Conservation (phyloP, 2,329 filamentous ascomycete genomes). For the Teratosphaeria viscida region DNA sequence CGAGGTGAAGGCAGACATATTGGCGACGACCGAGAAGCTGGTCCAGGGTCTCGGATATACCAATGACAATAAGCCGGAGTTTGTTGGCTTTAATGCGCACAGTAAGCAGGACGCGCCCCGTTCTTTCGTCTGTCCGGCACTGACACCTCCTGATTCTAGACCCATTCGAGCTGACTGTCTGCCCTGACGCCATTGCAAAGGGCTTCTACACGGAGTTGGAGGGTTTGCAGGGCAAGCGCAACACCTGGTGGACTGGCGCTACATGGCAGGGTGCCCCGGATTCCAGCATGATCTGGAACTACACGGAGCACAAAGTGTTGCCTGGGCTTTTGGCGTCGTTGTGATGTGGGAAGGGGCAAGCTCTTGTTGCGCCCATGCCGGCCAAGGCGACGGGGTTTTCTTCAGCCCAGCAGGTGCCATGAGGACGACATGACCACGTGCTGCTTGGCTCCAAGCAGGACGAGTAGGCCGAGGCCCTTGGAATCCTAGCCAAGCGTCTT, state of each 20-base stretch:
- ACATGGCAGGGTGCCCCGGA: conserved; percentile 21
- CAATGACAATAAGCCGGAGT: background rate
- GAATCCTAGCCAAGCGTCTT: background rate
- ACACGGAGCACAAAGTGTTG: conserved; percentile 9
- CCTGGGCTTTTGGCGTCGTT: background rate
- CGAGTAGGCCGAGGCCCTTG: background rate
- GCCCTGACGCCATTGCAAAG: conserved; percentile 10
- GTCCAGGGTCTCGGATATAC: background rate
- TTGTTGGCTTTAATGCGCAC: conserved; percentile 1
- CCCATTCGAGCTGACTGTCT: conserved; percentile 15
- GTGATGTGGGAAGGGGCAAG: background rate
- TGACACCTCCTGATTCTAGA: background rate
- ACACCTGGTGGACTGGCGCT: conserved; percentile 19
- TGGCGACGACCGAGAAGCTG: conserved; percentile 1
- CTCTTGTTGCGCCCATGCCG: background rate
- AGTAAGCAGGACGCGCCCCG: background rate
- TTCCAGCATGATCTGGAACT: conserved; percentile 20
- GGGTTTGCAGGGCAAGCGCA: conserved; percentile 13
- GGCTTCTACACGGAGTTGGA: conserved; percentile 17
- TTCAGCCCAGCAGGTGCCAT: too few relatives aligned
- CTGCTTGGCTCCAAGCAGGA: background rate
- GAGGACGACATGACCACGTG: too few relatives aligned
- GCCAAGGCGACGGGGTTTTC: too few relatives aligned
- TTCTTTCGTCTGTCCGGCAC: background rate
- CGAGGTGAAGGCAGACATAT: conserved; percentile 7